These are phyloP conservation scores for Saturnispora serradocipensis DNA, from an alignment of 805 yeast species.

Conservation along the genomic window DNA sequence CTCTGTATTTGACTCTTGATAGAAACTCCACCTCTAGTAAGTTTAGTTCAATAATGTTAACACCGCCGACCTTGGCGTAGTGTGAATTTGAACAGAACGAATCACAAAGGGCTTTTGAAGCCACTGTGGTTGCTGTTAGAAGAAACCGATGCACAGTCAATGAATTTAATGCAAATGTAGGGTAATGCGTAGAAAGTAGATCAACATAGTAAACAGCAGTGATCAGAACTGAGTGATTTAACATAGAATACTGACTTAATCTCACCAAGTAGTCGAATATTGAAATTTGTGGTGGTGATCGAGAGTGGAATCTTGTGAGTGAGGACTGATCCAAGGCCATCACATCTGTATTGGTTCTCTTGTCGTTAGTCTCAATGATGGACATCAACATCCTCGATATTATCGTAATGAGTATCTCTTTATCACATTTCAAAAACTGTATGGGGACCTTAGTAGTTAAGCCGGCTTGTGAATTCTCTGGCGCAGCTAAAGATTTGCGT, in stretches of 20 bases:
- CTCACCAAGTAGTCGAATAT: constrained; percentile 68
- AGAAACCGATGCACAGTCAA: constrained; percentile 89
- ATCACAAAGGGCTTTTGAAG: constrained; percentile 87
- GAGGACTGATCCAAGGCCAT: constrained; percentile 28
- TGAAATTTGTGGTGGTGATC: constrained; percentile 85
- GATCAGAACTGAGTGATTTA: constrained; percentile 75
- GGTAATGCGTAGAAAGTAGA: constrained; percentile 65
- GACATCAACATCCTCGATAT: constrained; percentile 75
- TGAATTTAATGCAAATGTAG: constrained; percentile 75
- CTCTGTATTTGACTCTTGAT: constrained; percentile 67
- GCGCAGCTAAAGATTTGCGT: constrained; percentile 1
- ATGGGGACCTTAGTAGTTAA: constrained; percentile 30
- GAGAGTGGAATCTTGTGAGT: constrained; percentile 85
- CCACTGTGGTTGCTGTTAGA: constrained; percentile 83
- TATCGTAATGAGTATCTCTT: constrained; percentile 59
- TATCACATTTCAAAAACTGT: constrained; percentile 55
- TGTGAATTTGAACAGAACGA: constrained; percentile 89
- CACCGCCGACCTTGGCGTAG: constrained; percentile 95
- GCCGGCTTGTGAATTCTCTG: neutral
- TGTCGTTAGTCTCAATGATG: constrained; percentile 67
- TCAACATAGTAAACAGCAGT: constrained; percentile 88
- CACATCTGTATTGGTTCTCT: constrained; percentile 22
- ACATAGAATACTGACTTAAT: constrained; percentile 71
- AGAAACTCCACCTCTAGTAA: constrained; percentile 83
- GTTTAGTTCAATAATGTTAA: constrained; percentile 73